Base-by-base conservation (phyloP, 2,329 filamentous ascomycete species). In the Escovopsis sp. region DNA sequence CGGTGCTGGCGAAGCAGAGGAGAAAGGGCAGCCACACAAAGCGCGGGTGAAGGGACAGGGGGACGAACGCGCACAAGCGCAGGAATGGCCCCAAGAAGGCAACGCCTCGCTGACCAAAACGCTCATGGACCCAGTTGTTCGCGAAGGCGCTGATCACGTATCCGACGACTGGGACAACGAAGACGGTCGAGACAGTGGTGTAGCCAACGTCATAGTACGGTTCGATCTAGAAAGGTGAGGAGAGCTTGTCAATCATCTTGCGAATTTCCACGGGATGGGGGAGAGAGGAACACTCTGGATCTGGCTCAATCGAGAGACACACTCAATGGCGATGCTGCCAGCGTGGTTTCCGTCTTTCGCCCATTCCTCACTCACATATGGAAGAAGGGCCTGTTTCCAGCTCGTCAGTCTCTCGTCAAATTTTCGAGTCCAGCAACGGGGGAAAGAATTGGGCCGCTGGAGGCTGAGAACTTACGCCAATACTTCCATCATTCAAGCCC, bases 401-500 rank as follows among this genome's bases (percentile, higher is more conserved):
- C n/a, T 25, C 13, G 27, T 30, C 27, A 30, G 27, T 30, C 27
- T 30, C 27, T 9, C 27, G 27, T 30, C 27, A 11, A 30, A 3
- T 8, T 30, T 9, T 7, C 7, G 9, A 30, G 27, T 2, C 8
- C 27, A 30, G 9, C 8, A 38, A 20, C 10, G 31, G 24, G 29
- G 33, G n/a, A 34, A 33, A 33, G n/a, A n/a, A 13, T 13, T 39
- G 15, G 35, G 30, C 37, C 12, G 8, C 27, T 30, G 27, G 27
- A 30, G 8, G 11, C 27, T 11, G 27, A 36, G 16, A 24, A 65
- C 68, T 55, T 63, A 76, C 74, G 35, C 79, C 79, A 36, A 76
- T 68, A 20, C 73, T 72, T 9, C 72, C 79, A 59, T 85, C 81
- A 50, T 81, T 81, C 61, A 79, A 70, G 7, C 81, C 81, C 64